Evolutionary conservation across 345 rosid species (phyloP).

Genomic region (Lenwebbia sp.): DNA sequence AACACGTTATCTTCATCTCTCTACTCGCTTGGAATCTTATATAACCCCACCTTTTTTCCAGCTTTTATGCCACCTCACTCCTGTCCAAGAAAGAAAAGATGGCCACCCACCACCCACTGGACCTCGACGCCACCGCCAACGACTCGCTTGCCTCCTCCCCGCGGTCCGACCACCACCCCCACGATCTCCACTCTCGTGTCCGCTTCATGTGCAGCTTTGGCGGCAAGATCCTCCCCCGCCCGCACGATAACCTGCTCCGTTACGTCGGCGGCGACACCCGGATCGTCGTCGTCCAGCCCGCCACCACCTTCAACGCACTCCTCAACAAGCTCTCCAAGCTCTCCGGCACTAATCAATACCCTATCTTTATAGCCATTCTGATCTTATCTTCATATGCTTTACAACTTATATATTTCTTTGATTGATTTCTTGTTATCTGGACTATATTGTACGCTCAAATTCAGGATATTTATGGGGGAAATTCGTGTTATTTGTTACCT

Average conservation of each 20-base stretch:
- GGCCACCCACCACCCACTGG: slow-evolving; percentile 45
- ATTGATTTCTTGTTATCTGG: not conserved
- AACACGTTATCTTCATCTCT: not conserved
- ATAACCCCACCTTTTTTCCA: not conserved
- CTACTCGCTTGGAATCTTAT: not conserved
- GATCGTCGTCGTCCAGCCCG: slow-evolving; percentile 70
- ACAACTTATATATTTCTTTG: not conserved
- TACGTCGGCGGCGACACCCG: slow-evolving; percentile 97
- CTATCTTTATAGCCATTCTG: not conserved
- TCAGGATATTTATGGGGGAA: not conserved
- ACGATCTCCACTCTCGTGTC: slow-evolving; percentile 29
- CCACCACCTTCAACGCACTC: slow-evolving; percentile 48
- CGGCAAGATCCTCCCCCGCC: slow-evolving; percentile 94
- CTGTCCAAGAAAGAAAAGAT: not conserved
- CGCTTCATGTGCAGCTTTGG: slow-evolving; percentile 97
- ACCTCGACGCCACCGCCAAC: slow-evolving; percentile 38
- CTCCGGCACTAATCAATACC: slow-evolving; percentile 28
- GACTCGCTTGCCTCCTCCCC: slow-evolving; percentile 75
- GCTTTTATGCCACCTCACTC: not conserved
- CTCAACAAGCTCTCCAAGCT: slow-evolving; percentile 68
- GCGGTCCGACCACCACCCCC: slow-evolving; percentile 39
- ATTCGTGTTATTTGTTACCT: not conserved
- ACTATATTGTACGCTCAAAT: not conserved
- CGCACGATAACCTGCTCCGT: slow-evolving; percentile 85
- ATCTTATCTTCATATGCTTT: not conserved